Evolutionary conservation across 345 rosid species (phyloP), one percentile per base, ranked within the genome.

Genomic region (Eucalyptus sp.): DNA sequence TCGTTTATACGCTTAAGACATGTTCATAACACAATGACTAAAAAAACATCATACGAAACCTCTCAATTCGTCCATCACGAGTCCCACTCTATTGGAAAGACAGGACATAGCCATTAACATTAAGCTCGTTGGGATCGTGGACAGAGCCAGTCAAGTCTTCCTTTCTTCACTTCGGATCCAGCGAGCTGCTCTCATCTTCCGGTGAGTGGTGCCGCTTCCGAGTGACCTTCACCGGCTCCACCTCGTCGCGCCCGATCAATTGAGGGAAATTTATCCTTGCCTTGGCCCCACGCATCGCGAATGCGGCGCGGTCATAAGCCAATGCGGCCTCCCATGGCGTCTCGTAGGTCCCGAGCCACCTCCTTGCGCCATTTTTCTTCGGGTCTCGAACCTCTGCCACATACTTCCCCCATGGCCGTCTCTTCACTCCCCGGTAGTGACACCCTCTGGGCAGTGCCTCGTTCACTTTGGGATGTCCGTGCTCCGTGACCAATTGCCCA

Each of bases 331-430:
- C 95, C 89, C 94, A 94, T 2, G 96, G 92, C n/a, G 90, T 92
- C 92, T 92, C 94, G 89, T 95, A 94, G 4, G 96, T 95, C 85
- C 97, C 96, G 1, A 95, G 96, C 98, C 98, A 96, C 84, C 89
- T 88, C 86, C 97, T 94, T 2, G 96, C 93, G 6, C 96, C 96
- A 31, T 94, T 95, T 90, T 91, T 94, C 91, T 94, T 94, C 31
- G 95, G 96, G 81, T 93, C 96, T 48, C 96, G 92, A 3, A 96
- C 93, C 94, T 95, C 97, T 44, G 97, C 97, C 51, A 96, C 96
- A 66, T 90, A 95, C 86, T 93, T 95, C 81, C 98, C 97, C 98
- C 96, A 94, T 13, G 96, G 96, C 87, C 98, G 88, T 80, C 94
- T 91, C 91, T 80, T 64, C 83, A 87, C 88, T 27, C 83, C 88